Evolutionary conservation across 1,284 basidiomycete genomes (phyloP), one percentile per base, ranked within the genome.

Genomic region (Ganoderma multipileum): DNA sequence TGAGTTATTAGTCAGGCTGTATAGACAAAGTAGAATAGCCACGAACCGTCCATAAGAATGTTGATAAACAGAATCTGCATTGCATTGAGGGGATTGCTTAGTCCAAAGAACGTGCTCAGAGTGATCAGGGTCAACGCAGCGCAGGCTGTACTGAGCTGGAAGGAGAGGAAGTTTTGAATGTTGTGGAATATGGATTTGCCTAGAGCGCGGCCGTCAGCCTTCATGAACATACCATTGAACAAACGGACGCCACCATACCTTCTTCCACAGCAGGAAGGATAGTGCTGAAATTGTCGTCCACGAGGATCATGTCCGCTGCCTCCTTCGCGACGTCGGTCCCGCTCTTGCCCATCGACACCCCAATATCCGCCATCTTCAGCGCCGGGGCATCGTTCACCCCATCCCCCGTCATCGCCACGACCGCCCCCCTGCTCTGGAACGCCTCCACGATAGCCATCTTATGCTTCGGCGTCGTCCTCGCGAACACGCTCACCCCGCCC

Each of bases 31-130:
- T 1, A 39, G n/a, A 12, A 9, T 47, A 8, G 67, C 18, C 58
- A 69, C 90, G 61, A 69, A 91, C 96, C 97, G 76, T 99, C 97
- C 97, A 98, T 98, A 63, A 99, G 88, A 78, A 99, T 98, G 81
- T 99, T 99, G 80, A 99, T 98, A 80, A 98, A 99, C 30, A 99
- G 84, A 75, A 99, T 99, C 81, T 99, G 97, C 96, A 99, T 99
- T 3, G 97, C 92, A 78, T 99, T 99, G 72, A 99, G 86, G 18
- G 97, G 97, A 77, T 97, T 96, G 74, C 91, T 92, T 61, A 98
- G 84, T 20, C 93, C 90, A 73, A 98, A 89, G 77, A 96, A 86
- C 18, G 97, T 99, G 76, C 94, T 96, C 63, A 98, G 85, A 4
- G 96, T 97, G 81, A 99, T 98, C 71, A 99, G 85, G n/a, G 93